Percentiles rank a stretch among this genome's conserved stretches.
Conservation (phyloP, 73 alveolate genomes). For the Blepharisma japonicum region DNA sequence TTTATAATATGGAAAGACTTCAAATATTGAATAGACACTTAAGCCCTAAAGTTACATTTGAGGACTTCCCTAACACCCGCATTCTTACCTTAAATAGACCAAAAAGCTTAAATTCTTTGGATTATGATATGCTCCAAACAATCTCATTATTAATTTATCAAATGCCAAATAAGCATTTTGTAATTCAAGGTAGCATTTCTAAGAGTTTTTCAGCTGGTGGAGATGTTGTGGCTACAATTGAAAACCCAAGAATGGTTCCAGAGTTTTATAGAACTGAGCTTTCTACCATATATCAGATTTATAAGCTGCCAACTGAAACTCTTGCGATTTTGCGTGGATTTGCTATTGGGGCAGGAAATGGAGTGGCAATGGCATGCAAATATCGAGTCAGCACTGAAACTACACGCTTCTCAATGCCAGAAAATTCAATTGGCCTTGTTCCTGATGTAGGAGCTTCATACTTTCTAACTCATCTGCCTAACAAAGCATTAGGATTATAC, state of each 20-base stretch:
- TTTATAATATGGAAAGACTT: neutral
- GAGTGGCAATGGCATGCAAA: constrained; percentile 22
- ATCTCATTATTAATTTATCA: too few species aligned
- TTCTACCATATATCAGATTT: neutral
- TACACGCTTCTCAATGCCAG: constrained; percentile 10
- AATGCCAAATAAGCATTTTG: neutral
- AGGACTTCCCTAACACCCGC: neutral
- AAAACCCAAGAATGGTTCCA: constrained; percentile 9
- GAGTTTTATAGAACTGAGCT: constrained; percentile 25
- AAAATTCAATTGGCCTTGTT: constrained; percentile 22
- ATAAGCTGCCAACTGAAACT: neutral
- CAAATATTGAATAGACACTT: neutral
- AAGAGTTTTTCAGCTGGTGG: constrained; percentile 22
- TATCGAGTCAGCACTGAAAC: neutral
- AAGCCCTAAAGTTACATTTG: neutral
- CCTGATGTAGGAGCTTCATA: constrained; percentile 23
- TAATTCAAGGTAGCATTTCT: neutral
- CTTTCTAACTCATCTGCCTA: constrained; percentile 20
- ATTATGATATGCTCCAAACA: neutral
- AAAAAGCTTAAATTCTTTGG: neutral
- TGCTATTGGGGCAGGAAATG: constrained; percentile 26
- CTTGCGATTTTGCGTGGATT: constrained; percentile 16
- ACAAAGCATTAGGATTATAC: constrained; percentile 9
- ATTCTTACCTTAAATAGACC: neutral
- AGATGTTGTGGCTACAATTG: constrained; percentile 21